A percentile compares a stretch with the other conserved stretches of the same genome.
These are phyloP conservation scores for Gynochthodes officinalis DNA, from an alignment of 257 asterid species.

Conservation along the genomic window DNA sequence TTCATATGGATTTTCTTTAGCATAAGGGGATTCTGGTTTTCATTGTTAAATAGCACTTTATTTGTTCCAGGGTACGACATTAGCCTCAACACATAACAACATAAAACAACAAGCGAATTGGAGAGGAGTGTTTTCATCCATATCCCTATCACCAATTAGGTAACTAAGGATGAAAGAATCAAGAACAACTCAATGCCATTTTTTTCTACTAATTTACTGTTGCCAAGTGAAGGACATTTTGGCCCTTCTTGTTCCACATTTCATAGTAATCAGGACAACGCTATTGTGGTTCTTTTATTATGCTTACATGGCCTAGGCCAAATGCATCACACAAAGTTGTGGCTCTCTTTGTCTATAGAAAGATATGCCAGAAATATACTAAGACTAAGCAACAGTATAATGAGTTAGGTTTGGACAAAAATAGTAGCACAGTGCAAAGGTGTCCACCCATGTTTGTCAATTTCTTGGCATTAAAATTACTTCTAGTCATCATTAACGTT, in stretches of 20 bases:
- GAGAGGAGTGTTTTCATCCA: slow-evolving; percentile 17
- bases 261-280: slow-evolving; percentile 20
- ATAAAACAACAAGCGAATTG: slow-evolving; percentile 11
- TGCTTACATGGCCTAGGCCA: neutral
- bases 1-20: neutral
- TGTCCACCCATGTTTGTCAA: slow-evolving; percentile 6
- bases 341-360: neutral
- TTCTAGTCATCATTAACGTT: slow-evolving; percentile 2
- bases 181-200: neutral
- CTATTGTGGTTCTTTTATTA: neutral
- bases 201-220: neutral
- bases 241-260: slow-evolving; percentile 3
- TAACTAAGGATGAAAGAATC: neutral
- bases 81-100: neutral
- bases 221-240: slow-evolving; percentile 15
- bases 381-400: neutral
- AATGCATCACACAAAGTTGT: slow-evolving; percentile 17
- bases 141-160: slow-evolving; percentile 9
- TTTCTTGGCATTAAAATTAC: slow-evolving; percentile 10
- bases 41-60: slow-evolving; percentile 12
- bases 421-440: slow-evolving; percentile 12
- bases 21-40: slow-evolving; percentile 6
- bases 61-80: slow-evolving; percentile 2
- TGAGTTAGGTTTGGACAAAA: neutral
- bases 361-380: slow-evolving; percentile 2